These are phyloP conservation scores for Pelargonium australe DNA, from an alignment of 441 rosid genomes.

Conservation along the genomic window DNA sequence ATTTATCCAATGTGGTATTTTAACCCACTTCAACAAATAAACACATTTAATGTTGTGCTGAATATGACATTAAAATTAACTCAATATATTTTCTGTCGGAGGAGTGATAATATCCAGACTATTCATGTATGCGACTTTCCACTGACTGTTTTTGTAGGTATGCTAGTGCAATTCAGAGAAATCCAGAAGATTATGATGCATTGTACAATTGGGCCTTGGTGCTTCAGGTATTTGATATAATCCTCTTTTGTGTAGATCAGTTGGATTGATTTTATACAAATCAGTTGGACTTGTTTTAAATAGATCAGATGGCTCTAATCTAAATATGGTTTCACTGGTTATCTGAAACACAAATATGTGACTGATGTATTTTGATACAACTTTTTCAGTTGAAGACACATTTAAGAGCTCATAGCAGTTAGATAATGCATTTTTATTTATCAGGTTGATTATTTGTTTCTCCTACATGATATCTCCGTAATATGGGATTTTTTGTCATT, in stretches of 20 bases:
- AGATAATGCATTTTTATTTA: not conserved
- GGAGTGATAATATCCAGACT: slow-evolving; percentile 1
- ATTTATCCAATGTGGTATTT: too few species aligned
- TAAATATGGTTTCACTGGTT: slow-evolving; percentile 2
- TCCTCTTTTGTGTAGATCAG: slow-evolving; percentile 5
- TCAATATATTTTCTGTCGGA: not conserved
- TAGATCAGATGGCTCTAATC: slow-evolving; percentile 1
- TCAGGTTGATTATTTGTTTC: not conserved
- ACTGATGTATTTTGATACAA: too few species aligned
- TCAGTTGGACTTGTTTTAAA: not conserved
- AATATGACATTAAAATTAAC: too few species aligned
- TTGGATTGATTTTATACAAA: not conserved
- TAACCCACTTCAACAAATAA: too few species aligned
- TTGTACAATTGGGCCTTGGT: slow-evolving; percentile 97
- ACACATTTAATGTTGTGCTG: too few species aligned
- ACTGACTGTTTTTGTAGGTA: slow-evolving; percentile 47
- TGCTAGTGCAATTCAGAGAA: slow-evolving; percentile 79
- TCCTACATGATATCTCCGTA: too few species aligned
- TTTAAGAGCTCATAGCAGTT: not conserved
- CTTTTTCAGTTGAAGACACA: not conserved
- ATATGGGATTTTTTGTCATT: not conserved
- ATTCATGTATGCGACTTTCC: not conserved
- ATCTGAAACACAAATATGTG: not conserved
- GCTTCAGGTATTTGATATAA: slow-evolving; percentile 65
- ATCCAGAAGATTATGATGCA: slow-evolving; percentile 94